Conservation (phyloP, 345 rosid species). For the Garcia nutans region DNA sequence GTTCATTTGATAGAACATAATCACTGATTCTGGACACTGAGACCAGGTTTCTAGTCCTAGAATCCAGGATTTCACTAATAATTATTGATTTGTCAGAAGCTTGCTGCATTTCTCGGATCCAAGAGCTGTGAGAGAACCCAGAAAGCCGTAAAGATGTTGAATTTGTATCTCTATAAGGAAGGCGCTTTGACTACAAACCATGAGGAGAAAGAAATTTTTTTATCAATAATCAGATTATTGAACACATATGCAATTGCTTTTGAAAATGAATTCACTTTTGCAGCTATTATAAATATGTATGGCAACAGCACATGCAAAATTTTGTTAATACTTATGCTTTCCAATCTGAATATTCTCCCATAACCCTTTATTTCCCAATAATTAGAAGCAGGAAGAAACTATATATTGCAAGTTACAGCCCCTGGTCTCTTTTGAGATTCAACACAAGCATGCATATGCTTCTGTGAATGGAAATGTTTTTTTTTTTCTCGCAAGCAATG, state of each 20-base stretch:
- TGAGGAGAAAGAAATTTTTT: conserved; percentile 5
- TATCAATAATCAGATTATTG: conserved; percentile 16
- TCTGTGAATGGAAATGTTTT: no score
- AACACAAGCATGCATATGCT: no score
- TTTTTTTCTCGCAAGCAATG: no score
- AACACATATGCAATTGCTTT: conserved; percentile 4
- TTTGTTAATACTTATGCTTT: not conserved
- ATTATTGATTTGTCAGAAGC: conserved; percentile 84
- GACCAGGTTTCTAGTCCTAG: conserved; percentile 90
- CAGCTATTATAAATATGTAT: not conserved
- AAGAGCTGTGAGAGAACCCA: conserved; percentile 78
- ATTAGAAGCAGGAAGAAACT: no score
- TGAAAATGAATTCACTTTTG: not conserved
- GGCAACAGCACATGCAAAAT: not conserved
- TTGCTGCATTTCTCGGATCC: conserved; percentile 94
- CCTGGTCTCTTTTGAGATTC: no score
- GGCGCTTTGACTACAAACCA: conserved; percentile 72
- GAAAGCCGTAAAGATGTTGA: conserved; percentile 41
- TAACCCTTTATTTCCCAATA: not conserved
- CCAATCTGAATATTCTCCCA: not conserved
- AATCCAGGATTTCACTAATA: conserved; percentile 87
- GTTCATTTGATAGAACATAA: conserved; percentile 82
- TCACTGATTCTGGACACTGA: conserved; percentile 93
- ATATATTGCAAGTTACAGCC: no score
- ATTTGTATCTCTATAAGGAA: conserved; percentile 61